Percentiles rank a stretch among this genome's conserved stretches.
These are phyloP conservation scores for Inga laurina DNA, from an alignment of 306 rosid genomes.

Conservation along the genomic window DNA sequence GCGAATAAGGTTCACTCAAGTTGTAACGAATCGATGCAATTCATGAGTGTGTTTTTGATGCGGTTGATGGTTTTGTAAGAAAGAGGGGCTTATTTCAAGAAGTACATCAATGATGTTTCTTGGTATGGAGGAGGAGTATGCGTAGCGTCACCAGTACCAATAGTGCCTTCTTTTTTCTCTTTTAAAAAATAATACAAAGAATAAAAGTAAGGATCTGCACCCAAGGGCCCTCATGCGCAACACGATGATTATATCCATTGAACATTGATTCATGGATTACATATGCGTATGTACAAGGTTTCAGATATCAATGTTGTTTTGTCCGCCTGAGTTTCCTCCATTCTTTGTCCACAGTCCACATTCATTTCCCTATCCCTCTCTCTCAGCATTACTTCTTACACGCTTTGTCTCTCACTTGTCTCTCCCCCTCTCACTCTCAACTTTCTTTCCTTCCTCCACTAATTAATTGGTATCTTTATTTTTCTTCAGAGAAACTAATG, in stretches of 20 bases:
- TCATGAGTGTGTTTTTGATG: conserved; percentile 37
- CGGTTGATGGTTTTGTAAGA: conserved; percentile 26
- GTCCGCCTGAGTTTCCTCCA: conserved; percentile 29
- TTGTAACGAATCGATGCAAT: conserved; percentile 31
- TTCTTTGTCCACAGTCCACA: conserved; percentile 36
- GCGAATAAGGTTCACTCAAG: background rate
- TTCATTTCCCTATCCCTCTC: conserved; percentile 37
- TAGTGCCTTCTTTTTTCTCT: background rate
- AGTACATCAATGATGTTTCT: conserved; percentile 45
- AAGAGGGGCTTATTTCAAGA: conserved; percentile 9
- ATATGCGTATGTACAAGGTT: conserved; percentile 21
- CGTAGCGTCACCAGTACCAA: conserved; percentile 44
- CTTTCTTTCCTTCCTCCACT: background rate
- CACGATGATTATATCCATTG: conserved; percentile 59
- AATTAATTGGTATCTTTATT: background rate
- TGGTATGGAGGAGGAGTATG: conserved; percentile 28
- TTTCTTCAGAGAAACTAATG: too few relatives aligned
- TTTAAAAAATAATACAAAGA: background rate
- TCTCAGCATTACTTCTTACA: conserved; percentile 13
- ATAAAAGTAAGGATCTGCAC: conserved; percentile 25
- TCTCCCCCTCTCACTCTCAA: background rate
- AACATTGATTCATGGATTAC: conserved; percentile 40
- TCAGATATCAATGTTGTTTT: conserved; percentile 39
- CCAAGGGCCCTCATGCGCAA: conserved; percentile 50
- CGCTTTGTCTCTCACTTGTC: conserved; percentile 44